Percentiles rank a stretch among this genome's conserved stretches.
Conservation (phyloP, 2,329 filamentous ascomycete species). For the Cladosporium sp. region DNA sequence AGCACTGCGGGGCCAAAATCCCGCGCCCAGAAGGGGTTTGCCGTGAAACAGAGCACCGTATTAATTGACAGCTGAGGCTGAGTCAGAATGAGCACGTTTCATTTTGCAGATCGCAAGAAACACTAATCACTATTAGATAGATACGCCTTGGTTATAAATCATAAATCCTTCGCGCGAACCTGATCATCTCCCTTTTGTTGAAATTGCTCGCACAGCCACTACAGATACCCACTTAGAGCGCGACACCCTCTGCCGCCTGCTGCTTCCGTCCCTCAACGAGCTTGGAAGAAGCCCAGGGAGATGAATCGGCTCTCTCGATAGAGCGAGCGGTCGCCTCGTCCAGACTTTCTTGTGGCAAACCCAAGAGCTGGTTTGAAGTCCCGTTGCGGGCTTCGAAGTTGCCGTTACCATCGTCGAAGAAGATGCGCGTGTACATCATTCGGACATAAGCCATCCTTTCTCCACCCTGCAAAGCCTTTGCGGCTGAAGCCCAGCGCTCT, state of each 20-base stretch:
- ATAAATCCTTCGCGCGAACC: background rate
- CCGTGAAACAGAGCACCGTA: background rate
- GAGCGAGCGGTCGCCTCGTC: constrained; percentile 58
- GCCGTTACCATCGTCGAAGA: constrained; percentile 43
- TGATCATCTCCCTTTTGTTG: background rate
- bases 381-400: constrained; percentile 43
- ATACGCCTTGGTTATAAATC: background rate
- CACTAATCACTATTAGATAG: background rate
- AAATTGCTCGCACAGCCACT: background rate
- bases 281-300: constrained; percentile 1
- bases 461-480: constrained; percentile 48
- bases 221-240: background rate
- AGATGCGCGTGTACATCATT: constrained; percentile 59
- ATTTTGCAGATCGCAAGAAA: background rate
- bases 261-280: constrained; percentile 10
- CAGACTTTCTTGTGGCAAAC: constrained; percentile 59
- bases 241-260: background rate
- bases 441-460: constrained; percentile 50
- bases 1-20: constrained; percentile 1
- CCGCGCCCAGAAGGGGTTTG: background rate
- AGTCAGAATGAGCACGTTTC: background rate
- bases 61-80: background rate
- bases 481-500: constrained; percentile 54
- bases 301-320: constrained; percentile 38
- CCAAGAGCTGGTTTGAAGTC: constrained; percentile 57